These are phyloP conservation scores for Aristolochia fimbriata DNA, from an alignment of 164 flowering plant genomes.

Conservation along the genomic window DNA sequence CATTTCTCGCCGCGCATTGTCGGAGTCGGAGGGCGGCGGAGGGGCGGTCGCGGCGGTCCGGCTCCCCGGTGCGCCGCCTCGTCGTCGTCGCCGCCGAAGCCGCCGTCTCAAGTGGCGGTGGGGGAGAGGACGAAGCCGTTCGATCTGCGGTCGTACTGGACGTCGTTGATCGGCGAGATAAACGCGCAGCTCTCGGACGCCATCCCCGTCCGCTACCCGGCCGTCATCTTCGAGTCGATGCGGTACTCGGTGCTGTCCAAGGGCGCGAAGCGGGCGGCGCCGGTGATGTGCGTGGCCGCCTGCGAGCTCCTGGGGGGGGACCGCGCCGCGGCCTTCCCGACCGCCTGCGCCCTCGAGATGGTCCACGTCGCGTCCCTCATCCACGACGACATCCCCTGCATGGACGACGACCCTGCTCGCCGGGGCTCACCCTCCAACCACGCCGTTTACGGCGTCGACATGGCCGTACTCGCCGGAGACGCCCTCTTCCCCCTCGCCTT, in stretches of 20 bases:
- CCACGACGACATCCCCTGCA: constrained; percentile 93
- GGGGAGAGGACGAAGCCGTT: background rate
- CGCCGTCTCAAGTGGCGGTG: no score
- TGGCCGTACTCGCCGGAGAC: constrained; percentile 93
- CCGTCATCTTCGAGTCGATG: constrained; percentile 11
- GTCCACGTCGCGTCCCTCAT: constrained; percentile 82
- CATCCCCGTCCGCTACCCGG: constrained; percentile 12
- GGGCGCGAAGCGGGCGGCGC: constrained; percentile 15
- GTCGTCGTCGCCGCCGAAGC: no score
- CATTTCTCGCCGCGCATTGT: no score
- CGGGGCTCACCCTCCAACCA: constrained; percentile 87
- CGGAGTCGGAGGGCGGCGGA: no score
- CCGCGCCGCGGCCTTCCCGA: constrained; percentile 83
- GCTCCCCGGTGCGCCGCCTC: no score
- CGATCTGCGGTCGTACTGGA: constrained; percentile 16
- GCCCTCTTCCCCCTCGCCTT: constrained; percentile 93
- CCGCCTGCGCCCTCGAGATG: constrained; percentile 97
- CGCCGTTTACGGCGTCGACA: constrained; percentile 67
- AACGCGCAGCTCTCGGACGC: constrained; percentile 9
- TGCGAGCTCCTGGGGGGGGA: constrained; percentile 60
- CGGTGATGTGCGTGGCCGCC: constrained; percentile 15
- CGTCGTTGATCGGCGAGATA: constrained; percentile 9
- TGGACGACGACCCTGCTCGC: constrained; percentile 79
- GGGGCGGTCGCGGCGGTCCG: no score
- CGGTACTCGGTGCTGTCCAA: constrained; percentile 14